Conservation (phyloP, 1,139 yeast species). For the Candida sp. region DNA sequence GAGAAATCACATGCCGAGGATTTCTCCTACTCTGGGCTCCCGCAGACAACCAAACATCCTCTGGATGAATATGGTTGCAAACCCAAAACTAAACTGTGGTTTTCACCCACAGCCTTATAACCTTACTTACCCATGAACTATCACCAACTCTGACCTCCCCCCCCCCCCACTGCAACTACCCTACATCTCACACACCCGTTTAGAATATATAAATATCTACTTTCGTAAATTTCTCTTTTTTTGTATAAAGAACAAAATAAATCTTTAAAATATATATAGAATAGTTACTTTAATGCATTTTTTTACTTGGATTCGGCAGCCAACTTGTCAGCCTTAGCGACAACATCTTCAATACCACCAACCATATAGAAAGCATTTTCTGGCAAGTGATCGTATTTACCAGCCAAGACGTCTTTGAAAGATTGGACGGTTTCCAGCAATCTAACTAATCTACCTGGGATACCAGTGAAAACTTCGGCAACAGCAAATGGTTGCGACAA, state of each 20-base stretch:
- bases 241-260: constrained; percentile 1
- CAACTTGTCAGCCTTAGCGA: constrained; percentile 98
- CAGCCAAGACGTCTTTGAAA: constrained; percentile 96
- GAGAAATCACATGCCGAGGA: neutral
- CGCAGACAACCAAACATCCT: too few species aligned
- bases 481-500: constrained; percentile 99
- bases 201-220: constrained; percentile 1
- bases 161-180: too few species aligned
- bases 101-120: too few species aligned
- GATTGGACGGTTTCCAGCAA: constrained; percentile 93
- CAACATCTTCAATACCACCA: constrained; percentile 99
- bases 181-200: too few species aligned
- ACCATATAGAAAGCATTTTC: constrained; percentile 99
- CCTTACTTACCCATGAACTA: too few species aligned
- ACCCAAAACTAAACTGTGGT: too few species aligned
- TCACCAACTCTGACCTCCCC: neutral
- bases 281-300: constrained; percentile 8
- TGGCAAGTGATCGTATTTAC: constrained; percentile 98
- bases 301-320: constrained; percentile 89
- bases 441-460: constrained; percentile 97
- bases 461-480: constrained; percentile 99
- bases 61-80: too few species aligned
- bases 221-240: constrained; percentile 4
- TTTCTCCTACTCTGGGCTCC: too few species aligned
- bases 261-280: constrained; percentile 5